These are phyloP conservation scores for Medicago lupulina DNA, from an alignment of 306 rosid genomes.

Conservation along the genomic window DNA sequence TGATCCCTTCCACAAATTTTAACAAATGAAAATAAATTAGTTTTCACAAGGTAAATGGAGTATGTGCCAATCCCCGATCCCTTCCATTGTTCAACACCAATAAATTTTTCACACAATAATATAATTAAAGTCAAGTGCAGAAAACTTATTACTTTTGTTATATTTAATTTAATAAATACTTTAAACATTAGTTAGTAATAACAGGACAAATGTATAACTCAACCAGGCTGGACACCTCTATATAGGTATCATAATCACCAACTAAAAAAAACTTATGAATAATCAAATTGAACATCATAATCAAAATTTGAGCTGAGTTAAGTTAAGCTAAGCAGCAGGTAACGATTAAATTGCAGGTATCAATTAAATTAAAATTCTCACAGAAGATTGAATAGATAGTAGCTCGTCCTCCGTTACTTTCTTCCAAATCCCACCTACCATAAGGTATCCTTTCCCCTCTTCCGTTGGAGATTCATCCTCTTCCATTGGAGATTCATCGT, in stretches of 20 bases:
- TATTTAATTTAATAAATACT: background rate
- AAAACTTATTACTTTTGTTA: background rate
- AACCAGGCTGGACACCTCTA: background rate
- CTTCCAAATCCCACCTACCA: conserved; percentile 70
- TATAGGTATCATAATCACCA: conserved; percentile 7
- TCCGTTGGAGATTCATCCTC: conserved; percentile 36
- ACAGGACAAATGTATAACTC: background rate
- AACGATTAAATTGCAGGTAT: conserved; percentile 42
- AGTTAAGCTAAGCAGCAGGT: background rate
- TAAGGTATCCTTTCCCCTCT: conserved; percentile 51
- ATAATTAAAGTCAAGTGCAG: background rate
- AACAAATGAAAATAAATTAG: too few species aligned
- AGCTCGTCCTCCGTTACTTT: conserved; percentile 66
- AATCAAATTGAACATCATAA: background rate
- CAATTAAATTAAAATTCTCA: conserved; percentile 60
- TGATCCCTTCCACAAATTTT: too few species aligned
- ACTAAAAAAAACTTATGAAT: background rate
- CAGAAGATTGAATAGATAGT: conserved; percentile 60
- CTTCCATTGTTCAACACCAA: background rate
- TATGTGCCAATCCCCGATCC: background rate
- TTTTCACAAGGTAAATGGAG: too few species aligned
- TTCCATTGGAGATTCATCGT: conserved; percentile 33
- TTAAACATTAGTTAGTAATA: background rate
- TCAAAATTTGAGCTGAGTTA: conserved; percentile 6
- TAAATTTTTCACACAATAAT: background rate